A percentile compares a stretch with the other conserved stretches of the same genome.
Evolutionary conservation across 352 stramenopile species (phyloP).

Genomic region (Phytophthora megakarya): DNA sequence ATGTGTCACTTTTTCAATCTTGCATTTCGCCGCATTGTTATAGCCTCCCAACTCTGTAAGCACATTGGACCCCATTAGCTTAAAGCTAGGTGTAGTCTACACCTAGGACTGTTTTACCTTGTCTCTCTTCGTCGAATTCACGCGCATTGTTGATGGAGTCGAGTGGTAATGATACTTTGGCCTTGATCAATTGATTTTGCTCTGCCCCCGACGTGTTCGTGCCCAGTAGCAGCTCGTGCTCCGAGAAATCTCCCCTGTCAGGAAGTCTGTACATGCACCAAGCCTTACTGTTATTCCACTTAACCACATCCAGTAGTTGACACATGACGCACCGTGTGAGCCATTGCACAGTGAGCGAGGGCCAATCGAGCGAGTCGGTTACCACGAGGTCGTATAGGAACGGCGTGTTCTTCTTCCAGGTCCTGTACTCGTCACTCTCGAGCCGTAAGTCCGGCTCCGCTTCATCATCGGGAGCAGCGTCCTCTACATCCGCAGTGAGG

Average conservation of each 20-base stretch:
- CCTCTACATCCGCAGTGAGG: conserved; percentile 2
- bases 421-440: conserved; percentile 98
- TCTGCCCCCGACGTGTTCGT: conserved; percentile 96
- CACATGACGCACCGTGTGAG: conserved; percentile 50
- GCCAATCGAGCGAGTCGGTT: conserved; percentile 99
- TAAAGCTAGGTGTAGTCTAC: neutral
- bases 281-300: too few species aligned
- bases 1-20: conserved; percentile 90
- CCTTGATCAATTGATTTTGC: conserved; percentile 88
- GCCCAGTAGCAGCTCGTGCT: conserved; percentile 97
- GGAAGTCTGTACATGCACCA: neutral
- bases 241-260: conserved; percentile 70
- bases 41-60: conserved; percentile 74
- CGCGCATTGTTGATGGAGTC: conserved; percentile 92
- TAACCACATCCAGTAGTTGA: too few species aligned
- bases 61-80: neutral
- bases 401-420: conserved; percentile 99
- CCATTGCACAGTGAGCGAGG: conserved; percentile 98
- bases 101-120: conserved; percentile 44
- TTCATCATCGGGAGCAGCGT: conserved; percentile 28
- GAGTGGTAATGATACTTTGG: conserved; percentile 93
- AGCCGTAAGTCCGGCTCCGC: conserved; percentile 85
- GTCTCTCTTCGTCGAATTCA: conserved; percentile 96
- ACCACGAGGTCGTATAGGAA: conserved; percentile 99
- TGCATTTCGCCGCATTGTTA: conserved; percentile 72